These are phyloP conservation scores for Thymus quinquecostatus DNA, from an alignment of 257 asterid species.

Conservation along the genomic window DNA sequence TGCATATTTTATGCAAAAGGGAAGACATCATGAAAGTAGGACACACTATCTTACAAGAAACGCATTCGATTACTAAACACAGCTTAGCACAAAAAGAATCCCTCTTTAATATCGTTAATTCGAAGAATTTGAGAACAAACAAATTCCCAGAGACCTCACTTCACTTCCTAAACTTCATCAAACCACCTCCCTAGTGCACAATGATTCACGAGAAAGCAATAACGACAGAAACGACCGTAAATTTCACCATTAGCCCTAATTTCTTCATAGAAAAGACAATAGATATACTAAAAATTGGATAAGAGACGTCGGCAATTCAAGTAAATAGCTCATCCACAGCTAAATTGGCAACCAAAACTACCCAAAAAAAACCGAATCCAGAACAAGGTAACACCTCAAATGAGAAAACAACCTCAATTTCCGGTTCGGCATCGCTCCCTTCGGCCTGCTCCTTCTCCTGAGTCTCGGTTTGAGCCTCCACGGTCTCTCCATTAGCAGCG, in stretches of 20 bases:
- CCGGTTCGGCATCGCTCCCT: slow-evolving; percentile 42
- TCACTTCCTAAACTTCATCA: slow-evolving; percentile 17
- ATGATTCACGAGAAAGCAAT: slow-evolving; percentile 7
- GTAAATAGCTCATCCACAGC: slow-evolving; percentile 21
- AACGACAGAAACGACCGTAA: not conserved
- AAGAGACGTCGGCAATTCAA: slow-evolving; percentile 7
- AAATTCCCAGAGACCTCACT: slow-evolving; percentile 1
- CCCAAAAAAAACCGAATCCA: not conserved
- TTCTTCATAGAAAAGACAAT: not conserved
- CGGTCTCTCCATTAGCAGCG: slow-evolving; percentile 53
- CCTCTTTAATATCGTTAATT: not conserved
- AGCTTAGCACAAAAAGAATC: not conserved
- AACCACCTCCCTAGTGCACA: slow-evolving; percentile 4
- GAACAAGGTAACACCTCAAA: not conserved
- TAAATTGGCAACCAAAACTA: not conserved
- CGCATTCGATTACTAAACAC: not conserved
- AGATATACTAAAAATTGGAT: not conserved
- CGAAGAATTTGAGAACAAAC: slow-evolving; percentile 10
- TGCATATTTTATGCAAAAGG: not conserved
- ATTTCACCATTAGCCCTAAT: not conserved
- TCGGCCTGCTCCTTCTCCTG: slow-evolving; percentile 42
- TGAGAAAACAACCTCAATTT: slow-evolving; percentile 41
- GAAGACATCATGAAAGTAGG: slow-evolving; percentile 10
- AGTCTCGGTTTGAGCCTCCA: slow-evolving; percentile 51
- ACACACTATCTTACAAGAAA: not conserved